Evolutionary conservation across 176 grass and related monocot species (phyloP).

Genomic region (Rhynchospora breviuscula): DNA sequence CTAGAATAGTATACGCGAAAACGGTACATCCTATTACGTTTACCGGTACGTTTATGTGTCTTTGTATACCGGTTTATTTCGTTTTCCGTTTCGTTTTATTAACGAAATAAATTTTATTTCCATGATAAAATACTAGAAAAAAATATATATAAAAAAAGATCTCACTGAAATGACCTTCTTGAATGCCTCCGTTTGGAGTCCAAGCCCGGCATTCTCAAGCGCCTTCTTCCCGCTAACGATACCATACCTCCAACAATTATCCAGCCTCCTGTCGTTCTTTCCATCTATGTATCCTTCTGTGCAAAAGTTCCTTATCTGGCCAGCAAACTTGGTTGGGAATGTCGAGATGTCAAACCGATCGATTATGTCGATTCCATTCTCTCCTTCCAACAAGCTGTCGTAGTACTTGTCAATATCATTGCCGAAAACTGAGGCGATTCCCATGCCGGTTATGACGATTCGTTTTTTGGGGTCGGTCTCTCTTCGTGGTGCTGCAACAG

Average conservation of each 20-base stretch:
- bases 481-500: slow-evolving; percentile 3
- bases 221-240: slow-evolving; percentile 46
- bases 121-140: no score
- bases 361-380: slow-evolving; percentile 28
- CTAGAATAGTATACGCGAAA: no score
- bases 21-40: no score
- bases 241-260: slow-evolving; percentile 42
- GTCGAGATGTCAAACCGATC: slow-evolving; percentile 36
- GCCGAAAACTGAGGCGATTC: slow-evolving; percentile 45
- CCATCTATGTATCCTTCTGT: slow-evolving; percentile 35
- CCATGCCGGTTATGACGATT: slow-evolving; percentile 49
- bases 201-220: slow-evolving; percentile 41
- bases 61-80: no score
- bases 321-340: slow-evolving; percentile 35
- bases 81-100: no score
- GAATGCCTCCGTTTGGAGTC: slow-evolving; percentile 16
- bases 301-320: slow-evolving; percentile 38
- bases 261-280: slow-evolving; percentile 32
- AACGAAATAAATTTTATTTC: no score
- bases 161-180: slow-evolving; percentile 20
- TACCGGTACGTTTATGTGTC: no score
- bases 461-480: slow-evolving; percentile 53
- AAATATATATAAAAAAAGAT: neutral
- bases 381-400: slow-evolving; percentile 27
- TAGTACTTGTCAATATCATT: slow-evolving; percentile 35